Conservation (phyloP, 140 eudicot species). For the Senecio squalidus region DNA sequence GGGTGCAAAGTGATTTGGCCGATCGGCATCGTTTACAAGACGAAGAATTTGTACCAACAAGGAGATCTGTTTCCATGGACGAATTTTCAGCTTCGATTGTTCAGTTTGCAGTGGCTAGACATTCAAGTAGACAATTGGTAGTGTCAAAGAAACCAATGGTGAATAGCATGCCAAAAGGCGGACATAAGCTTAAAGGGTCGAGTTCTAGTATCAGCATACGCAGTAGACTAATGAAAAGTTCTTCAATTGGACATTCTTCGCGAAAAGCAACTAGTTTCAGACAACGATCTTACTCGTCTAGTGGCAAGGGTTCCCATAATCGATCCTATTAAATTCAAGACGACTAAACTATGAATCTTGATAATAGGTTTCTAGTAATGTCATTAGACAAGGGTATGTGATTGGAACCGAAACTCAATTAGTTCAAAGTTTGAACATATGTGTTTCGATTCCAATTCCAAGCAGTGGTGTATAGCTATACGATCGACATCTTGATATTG, state of each 20-base stretch:
- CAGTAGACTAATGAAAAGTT: slow-evolving; percentile 38
- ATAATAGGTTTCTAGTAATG: not conserved
- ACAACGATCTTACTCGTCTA: slow-evolving; percentile 13
- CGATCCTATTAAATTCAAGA: slow-evolving; percentile 13
- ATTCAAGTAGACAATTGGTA: slow-evolving; percentile 4
- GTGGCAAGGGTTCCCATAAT: slow-evolving; percentile 16
- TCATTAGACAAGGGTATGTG: not conserved
- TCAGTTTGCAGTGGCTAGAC: slow-evolving; percentile 16
- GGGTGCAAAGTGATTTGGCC: slow-evolving; percentile 42
- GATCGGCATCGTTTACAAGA: slow-evolving; percentile 21
- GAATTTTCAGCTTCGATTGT: slow-evolving; percentile 16
- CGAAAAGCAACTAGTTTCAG: slow-evolving; percentile 38
- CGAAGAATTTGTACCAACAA: slow-evolving; percentile 22
- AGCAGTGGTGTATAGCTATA: not conserved
- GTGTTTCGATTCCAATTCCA: not conserved
- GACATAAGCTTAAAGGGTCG: slow-evolving; percentile 22
- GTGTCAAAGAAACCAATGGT: slow-evolving; percentile 16
- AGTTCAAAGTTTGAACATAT: not conserved
- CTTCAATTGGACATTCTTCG: slow-evolving; percentile 38
- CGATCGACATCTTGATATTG: not conserved
- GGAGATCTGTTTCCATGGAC: slow-evolving; percentile 55
- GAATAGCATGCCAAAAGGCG: slow-evolving; percentile 12
- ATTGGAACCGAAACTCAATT: not conserved
- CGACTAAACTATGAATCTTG: slow-evolving; percentile 4
- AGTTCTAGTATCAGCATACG: slow-evolving; percentile 31